phyloP scores from a whole-genome alignment of 2,329 filamentous ascomycete genomes.

The Lecanicillium sp. region DNA sequence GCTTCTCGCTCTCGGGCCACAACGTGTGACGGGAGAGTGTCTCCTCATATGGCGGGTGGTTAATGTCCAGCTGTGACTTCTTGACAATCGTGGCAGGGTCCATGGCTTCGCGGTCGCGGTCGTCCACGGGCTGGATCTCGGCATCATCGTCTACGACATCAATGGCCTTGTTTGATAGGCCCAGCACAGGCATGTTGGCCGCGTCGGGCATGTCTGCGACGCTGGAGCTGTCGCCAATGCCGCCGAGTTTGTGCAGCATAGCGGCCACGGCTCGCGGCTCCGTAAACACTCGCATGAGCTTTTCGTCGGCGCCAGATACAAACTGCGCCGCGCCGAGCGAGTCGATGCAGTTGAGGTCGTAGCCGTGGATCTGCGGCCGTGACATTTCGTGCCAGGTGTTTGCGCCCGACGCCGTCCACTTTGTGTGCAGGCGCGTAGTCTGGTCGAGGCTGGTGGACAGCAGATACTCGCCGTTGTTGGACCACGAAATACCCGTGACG shows the following conservation, averaged over 20 bases:
- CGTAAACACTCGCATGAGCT: constrained; percentile 91
- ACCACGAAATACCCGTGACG: constrained; percentile 79
- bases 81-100: constrained; percentile 49
- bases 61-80: constrained; percentile 55
- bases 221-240: constrained; percentile 35
- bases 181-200: constrained; percentile 89
- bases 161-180: constrained; percentile 91
- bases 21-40: constrained; percentile 82
- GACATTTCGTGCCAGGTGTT: constrained; percentile 91
- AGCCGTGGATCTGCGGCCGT: constrained; percentile 93
- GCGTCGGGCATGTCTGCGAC: constrained; percentile 63
- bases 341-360: constrained; percentile 93
- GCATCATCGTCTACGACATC: constrained; percentile 45
- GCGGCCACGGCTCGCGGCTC: constrained; percentile 77
- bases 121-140: constrained; percentile 35
- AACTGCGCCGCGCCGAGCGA: constrained; percentile 67
- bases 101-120: constrained; percentile 44
- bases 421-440: constrained; percentile 78
- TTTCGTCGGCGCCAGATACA: constrained; percentile 93
- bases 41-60: constrained; percentile 81
- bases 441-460: constrained; percentile 88
- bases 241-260: constrained; percentile 62
- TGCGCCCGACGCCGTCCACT: constrained; percentile 52
- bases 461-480: constrained; percentile 71
- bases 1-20: constrained; percentile 93